These are phyloP conservation scores for Plectosphaerella sp. DNA, from an alignment of 2,329 filamentous ascomycete genomes.

Conservation along the genomic window DNA sequence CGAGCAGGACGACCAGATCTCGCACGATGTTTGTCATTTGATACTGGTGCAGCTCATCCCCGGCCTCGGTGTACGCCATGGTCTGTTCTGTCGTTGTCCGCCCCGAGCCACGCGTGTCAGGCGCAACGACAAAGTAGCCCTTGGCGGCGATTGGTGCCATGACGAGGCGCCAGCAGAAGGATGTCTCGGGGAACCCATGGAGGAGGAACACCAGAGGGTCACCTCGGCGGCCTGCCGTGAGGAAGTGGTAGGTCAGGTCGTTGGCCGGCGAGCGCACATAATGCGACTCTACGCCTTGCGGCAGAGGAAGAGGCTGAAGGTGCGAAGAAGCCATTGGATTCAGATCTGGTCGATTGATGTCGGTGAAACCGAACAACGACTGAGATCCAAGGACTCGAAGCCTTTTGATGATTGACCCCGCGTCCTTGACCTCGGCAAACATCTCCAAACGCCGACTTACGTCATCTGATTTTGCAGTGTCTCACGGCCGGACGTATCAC, in stretches of 20 bases:
- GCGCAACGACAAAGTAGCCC: constrained; percentile 63
- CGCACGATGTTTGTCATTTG: constrained; percentile 48
- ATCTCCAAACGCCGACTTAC: no score
- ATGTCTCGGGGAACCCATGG: constrained; percentile 65
- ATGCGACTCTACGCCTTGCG: not conserved
- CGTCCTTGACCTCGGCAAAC: no score
- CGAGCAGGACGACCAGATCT: constrained; percentile 57
- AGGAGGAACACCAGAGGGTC: constrained; percentile 54
- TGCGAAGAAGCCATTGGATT: not conserved
- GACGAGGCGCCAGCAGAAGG: constrained; percentile 65
- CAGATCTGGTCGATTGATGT: no score
- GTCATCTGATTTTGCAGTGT: no score
- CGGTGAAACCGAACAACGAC: no score
- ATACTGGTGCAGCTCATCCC: not conserved
- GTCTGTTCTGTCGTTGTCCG: constrained; percentile 41
- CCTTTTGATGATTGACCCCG: no score
- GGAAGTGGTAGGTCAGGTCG: not conserved
- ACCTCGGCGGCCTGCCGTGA: not conserved
- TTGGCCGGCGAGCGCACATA: not conserved
- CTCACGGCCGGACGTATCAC: no score
- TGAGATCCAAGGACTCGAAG: no score
- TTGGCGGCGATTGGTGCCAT: constrained; percentile 52
- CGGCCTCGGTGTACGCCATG: constrained; percentile 24
- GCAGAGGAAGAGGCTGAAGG: not conserved
- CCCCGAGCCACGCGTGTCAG: constrained; percentile 65